A percentile compares a stretch with the other conserved stretches of the same genome.
Conservation (phyloP, 1,284 basidiomycete genomes). For the Ganoderma leucocontextum region DNA sequence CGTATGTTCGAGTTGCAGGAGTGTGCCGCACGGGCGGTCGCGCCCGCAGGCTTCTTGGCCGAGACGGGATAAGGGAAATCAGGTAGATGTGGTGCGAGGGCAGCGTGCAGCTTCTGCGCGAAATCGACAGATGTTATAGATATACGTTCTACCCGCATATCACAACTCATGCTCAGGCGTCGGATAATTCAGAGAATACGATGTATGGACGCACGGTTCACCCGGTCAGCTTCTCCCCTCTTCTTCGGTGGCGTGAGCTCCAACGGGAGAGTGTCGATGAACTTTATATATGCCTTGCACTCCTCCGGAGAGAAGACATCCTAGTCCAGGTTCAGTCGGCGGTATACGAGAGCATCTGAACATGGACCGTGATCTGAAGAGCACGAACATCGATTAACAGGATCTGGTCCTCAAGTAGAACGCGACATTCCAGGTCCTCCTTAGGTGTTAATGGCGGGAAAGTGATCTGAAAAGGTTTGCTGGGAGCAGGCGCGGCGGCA, state of each 20-base stretch:
- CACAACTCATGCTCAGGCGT: not conserved
- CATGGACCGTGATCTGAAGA: not conserved
- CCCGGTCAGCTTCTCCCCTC: conserved; percentile 77
- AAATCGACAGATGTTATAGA: conserved; percentile 69
- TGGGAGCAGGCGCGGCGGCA: conserved; percentile 8
- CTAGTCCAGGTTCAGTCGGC: conserved; percentile 45
- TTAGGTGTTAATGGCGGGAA: conserved; percentile 52
- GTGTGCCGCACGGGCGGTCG: conserved; percentile 52
- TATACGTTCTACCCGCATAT: conserved; percentile 59
- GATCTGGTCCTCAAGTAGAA: conserved; percentile 71
- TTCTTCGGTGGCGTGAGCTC: conserved; percentile 78
- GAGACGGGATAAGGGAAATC: conserved; percentile 61
- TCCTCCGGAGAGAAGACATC: conserved; percentile 65
- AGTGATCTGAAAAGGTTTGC: conserved; percentile 13
- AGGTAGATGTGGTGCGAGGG: conserved; percentile 68
- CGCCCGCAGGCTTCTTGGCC: conserved; percentile 42
- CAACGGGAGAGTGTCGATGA: conserved; percentile 70
- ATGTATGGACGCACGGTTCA: conserved; percentile 63
- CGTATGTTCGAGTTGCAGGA: conserved; percentile 76
- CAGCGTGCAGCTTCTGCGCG: conserved; percentile 59
- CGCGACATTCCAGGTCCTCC: conserved; percentile 50
- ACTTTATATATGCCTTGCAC: conserved; percentile 69
- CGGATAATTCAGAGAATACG: not conserved
- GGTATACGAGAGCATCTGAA: conserved; percentile 4
- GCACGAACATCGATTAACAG: conserved; percentile 64